These are phyloP conservation scores for Euphorbia lathyris DNA, from an alignment of 345 rosid species.

Conservation along the genomic window DNA sequence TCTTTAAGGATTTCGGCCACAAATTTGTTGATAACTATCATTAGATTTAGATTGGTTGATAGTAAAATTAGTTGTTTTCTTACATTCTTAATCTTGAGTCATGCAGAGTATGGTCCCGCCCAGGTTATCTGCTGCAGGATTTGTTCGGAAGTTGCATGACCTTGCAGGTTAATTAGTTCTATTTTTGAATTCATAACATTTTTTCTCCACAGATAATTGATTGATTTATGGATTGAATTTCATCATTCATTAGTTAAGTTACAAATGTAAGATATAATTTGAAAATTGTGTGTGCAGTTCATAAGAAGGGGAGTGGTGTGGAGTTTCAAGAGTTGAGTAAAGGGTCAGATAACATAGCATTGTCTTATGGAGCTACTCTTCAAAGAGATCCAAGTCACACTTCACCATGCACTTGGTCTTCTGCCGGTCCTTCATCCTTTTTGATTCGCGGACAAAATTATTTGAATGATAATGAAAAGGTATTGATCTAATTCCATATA, in stretches of 20 bases:
- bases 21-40: too few relatives aligned
- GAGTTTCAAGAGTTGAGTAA: conserved; percentile 52
- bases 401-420: conserved; percentile 70
- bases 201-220: conserved; percentile 7
- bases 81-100: conserved; percentile 15
- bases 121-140: conserved; percentile 56
- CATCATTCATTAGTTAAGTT: not conserved
- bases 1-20: not conserved
- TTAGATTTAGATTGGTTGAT: too few relatives aligned
- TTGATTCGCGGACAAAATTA: conserved; percentile 76
- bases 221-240: not conserved
- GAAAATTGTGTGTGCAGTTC: conserved; percentile 41
- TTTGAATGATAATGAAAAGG: conserved; percentile 68
- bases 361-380: conserved; percentile 70
- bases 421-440: conserved; percentile 70
- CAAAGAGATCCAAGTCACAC: conserved; percentile 52
- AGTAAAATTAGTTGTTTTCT: not conserved
- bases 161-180: conserved; percentile 54
- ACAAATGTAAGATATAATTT: not conserved
- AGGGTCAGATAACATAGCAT: conserved; percentile 30
- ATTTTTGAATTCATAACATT: not conserved
- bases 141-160: conserved; percentile 77
- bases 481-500: conserved; percentile 20
- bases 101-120: conserved; percentile 35
- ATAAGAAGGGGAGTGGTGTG: conserved; percentile 73